Percentiles rank a stretch among this genome's conserved stretches.
Evolutionary conservation across 2,329 filamentous ascomycete genomes (phyloP).

Genomic region (Alternaria gansuensis): DNA sequence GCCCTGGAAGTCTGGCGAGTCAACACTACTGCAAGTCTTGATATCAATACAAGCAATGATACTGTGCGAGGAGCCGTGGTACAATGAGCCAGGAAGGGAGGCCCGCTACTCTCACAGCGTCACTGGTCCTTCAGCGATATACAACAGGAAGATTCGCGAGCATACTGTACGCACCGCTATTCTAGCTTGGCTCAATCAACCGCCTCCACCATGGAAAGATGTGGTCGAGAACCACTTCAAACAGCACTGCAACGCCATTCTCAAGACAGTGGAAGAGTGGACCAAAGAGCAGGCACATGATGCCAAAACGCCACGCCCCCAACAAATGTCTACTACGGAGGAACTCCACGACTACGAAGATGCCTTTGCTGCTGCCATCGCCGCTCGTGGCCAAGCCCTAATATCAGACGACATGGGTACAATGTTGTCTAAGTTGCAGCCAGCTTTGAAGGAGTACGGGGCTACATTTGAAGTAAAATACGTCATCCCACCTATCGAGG

Average conservation of each 20-base stretch:
- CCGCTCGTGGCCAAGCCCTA: not conserved
- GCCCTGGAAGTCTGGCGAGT: slow-evolving; percentile 58
- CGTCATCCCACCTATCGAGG: not conserved
- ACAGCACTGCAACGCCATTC: slow-evolving; percentile 34
- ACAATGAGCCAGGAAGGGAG: slow-evolving; percentile 62
- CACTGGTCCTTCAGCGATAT: slow-evolving; percentile 28
- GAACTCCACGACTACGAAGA: not conserved
- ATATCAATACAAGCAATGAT: slow-evolving; percentile 69
- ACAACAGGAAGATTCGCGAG: slow-evolving; percentile 39
- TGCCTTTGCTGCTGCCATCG: not conserved
- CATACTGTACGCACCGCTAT: slow-evolving; percentile 47
- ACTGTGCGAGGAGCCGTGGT: slow-evolving; percentile 63
- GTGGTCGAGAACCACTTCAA: slow-evolving; percentile 40
- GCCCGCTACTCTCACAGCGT: slow-evolving; percentile 15
- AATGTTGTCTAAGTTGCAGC: slow-evolving; percentile 17
- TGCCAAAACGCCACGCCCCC: not conserved
- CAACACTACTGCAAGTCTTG: slow-evolving; percentile 62
- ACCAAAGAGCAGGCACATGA: slow-evolving; percentile 7
- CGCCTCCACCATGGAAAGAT: slow-evolving; percentile 35
- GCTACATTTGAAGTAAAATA: slow-evolving; percentile 7
- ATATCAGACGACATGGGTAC: not conserved
- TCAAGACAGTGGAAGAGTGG: slow-evolving; percentile 38
- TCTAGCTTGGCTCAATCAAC: slow-evolving; percentile 44
- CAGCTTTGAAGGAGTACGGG: slow-evolving; percentile 12
- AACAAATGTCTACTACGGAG: not conserved